Base-by-base conservation (phyloP, 164 flowering plant genomes). In the Echeveria elegans region DNA sequence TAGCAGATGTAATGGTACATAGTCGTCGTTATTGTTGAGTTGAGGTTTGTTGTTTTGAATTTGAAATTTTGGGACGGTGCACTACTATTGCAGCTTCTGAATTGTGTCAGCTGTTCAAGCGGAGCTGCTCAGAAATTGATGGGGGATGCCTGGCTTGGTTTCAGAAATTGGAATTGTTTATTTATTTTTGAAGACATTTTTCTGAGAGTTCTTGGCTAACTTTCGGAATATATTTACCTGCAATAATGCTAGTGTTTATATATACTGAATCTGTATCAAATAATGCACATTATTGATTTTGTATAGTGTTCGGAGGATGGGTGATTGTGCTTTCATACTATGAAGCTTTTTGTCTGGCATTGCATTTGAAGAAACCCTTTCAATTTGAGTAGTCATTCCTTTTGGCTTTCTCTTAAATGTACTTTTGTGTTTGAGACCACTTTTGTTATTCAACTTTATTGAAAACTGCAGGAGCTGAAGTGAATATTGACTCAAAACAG, bases 371-470 rank as follows among this genome's bases (percentile, higher is more conserved):
- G 41, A 38, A 38, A 2, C 41, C 41, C n/a, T 18, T 48, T 23
- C n/a, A 48, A 48, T 48, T 7, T 48, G 53, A 21, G 58, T 52
- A 56, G 61, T 56, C 61, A 56, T 15, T 28, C 32, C 61, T 56
- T 56, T 12, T 56, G 16, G 6, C 30, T 52, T 56, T 26, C 61
- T 56, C 31, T 28, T 12, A 56, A 56, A 11, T 15, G 61, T 56
- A 56, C 61, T 6, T 56, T 56, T 7, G n/a, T 56, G 32, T 16
- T 9, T 56, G 31, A 32, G 61, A 28, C 31, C 61, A 10, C 32
- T 56, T 28, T 56, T 56, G 61, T 10, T 53, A 53, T 53, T 56
- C 61, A 56, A 56, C 34, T 56, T 56, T 56, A 56, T 28, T 56
- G 61, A 56, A 56, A 56, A 56, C 6, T 56, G 61, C 32, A 23